Conservation (phyloP, 2,329 filamentous ascomycete genomes). For the Aspergillus persii region DNA sequence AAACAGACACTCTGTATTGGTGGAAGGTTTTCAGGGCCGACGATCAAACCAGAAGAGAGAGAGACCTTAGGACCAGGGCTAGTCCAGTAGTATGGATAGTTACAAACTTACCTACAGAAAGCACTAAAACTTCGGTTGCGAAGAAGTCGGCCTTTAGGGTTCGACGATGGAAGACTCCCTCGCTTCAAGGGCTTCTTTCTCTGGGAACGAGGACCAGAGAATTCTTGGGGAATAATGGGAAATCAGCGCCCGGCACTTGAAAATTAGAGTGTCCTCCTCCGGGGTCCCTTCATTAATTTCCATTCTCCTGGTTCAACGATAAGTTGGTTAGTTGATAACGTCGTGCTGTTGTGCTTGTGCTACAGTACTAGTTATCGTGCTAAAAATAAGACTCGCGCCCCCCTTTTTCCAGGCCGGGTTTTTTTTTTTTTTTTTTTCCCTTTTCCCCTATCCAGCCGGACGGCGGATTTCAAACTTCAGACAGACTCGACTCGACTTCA, state of each 20-base stretch:
- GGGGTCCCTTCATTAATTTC: background rate
- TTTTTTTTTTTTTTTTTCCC: background rate
- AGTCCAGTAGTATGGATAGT: too few relatives aligned
- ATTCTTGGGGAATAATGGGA: too few relatives aligned
- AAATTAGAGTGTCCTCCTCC: background rate
- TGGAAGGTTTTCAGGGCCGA: slow-evolving; percentile 30
- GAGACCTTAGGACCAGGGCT: too few relatives aligned
- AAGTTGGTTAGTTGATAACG: background rate
- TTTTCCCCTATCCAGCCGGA: background rate
- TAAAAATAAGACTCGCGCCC: background rate
- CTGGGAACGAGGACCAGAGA: too few relatives aligned
- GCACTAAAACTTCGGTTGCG: background rate
- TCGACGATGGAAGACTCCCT: background rate
- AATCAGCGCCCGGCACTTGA: slow-evolving; percentile 8
- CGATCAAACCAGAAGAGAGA: slow-evolving; percentile 27
- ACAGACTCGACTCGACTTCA: too few relatives aligned
- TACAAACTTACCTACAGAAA: too few relatives aligned
- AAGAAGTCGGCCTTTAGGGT: background rate
- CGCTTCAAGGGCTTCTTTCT: background rate
- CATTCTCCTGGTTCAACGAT: background rate
- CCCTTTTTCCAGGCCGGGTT: background rate
- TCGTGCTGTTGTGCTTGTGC: background rate
- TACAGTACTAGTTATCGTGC: too few relatives aligned
- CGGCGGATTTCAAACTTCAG: too few relatives aligned
- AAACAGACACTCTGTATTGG: too few relatives aligned